Base-by-base conservation (phyloP, 805 yeast species). In the Tetrapisispora nanseiensis region DNA sequence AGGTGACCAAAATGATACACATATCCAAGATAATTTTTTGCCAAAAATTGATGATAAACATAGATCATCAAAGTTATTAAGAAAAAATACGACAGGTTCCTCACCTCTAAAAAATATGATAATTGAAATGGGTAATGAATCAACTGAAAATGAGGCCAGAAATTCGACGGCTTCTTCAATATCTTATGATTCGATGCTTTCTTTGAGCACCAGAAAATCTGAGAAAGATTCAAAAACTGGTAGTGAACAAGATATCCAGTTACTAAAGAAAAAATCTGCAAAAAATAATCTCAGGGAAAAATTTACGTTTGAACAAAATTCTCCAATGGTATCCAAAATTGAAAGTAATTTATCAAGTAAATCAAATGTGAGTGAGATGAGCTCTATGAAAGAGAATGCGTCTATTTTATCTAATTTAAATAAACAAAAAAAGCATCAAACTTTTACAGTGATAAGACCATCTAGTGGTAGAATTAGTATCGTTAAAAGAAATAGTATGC, bases 221-320 rank as follows among this genome's bases (percentile, higher is more conserved):
- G 41, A 24, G 4, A 32, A 24, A 3, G 10, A 19, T 8, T n/a
- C 23, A 24, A 19, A 12, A 9, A 27, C 8, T 12, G 19, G 15
- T n/a, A 10, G 4, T 33, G 47, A 45, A 20, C 45, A 39, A 18
- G 59, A 51, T 5, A 49, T 50, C 12, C 55, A 53, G 4, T 52
- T 68, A 42, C 63, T 72, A 47, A 62, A 56, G 43, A 79, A 78
- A 58, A 79, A 78, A 54, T 59, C 59, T 8, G 78, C 75, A 0
- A 62, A 69, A 34, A 60, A 61, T 12, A 71, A 80, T 50, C 59
- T 81, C 37, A 63, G 82, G 48, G 68, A 65, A 24, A 35, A 35
- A 47, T 67, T 67, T 46, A 64, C 66, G 18, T 65, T 63, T 40
- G 71, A 62, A 38, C 37, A 39, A n/a, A 30, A 16, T 15, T 22